These are phyloP conservation scores for Penicillium sp. DNA, from an alignment of 2,329 filamentous ascomycete genomes.

Conservation along the genomic window DNA sequence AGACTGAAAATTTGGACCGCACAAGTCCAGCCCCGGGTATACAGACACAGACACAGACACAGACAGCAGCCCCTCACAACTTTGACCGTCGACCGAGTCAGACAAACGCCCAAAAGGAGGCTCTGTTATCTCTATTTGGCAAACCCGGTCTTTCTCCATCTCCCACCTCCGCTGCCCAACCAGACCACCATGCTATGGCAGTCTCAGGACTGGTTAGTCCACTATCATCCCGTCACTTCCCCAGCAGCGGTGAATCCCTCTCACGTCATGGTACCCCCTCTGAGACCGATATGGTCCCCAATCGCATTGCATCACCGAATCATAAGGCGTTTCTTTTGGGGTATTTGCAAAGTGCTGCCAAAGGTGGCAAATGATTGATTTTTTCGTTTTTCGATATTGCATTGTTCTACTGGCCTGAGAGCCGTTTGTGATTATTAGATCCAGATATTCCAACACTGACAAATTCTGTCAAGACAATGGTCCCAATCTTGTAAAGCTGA, in stretches of 20 bases:
- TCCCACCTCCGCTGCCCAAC: constrained; percentile 19
- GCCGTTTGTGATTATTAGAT: not conserved
- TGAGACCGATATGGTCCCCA: constrained; percentile 45
- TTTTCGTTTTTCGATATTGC: not conserved
- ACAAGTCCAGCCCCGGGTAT: not conserved
- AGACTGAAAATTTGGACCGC: constrained; percentile 5
- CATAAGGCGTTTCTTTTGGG: constrained; percentile 75
- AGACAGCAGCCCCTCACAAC: constrained; percentile 18
- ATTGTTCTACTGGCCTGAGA: not conserved
- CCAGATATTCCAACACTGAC: not conserved
- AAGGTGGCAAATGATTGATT: constrained; percentile 38
- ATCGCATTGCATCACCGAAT: constrained; percentile 57
- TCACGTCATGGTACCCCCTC: constrained; percentile 22
- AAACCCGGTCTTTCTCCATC: constrained; percentile 40
- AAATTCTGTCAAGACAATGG: not conserved
- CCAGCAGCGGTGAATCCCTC: constrained; percentile 16
- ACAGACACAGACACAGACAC: constrained; percentile 8
- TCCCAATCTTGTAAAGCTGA: not conserved
- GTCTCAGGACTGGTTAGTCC: constrained; percentile 31
- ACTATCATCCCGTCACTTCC: constrained; percentile 28
- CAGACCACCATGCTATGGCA: constrained; percentile 20
- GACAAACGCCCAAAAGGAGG: constrained; percentile 48
- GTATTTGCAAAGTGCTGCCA: constrained; percentile 62
- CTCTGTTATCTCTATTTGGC: constrained; percentile 63
- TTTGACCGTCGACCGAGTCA: constrained; percentile 43